These are phyloP conservation scores for Akanthomyces dipterigenus DNA, from an alignment of 2,329 filamentous ascomycete species.

Conservation along the genomic window DNA sequence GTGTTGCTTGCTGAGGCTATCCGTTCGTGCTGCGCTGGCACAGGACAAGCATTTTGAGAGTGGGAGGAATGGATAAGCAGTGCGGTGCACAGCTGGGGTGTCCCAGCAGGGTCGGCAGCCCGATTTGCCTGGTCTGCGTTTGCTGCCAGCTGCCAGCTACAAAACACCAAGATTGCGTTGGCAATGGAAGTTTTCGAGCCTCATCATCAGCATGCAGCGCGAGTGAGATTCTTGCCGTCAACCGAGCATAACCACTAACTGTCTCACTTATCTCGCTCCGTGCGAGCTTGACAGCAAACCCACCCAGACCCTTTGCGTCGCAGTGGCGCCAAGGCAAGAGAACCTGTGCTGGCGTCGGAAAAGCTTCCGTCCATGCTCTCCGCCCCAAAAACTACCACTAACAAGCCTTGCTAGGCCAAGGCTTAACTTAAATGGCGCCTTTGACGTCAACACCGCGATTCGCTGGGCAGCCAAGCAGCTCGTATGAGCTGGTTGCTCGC, in stretches of 20 bases:
- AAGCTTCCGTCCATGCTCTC: not conserved
- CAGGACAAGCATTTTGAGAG: not conserved
- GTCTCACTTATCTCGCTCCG: not conserved
- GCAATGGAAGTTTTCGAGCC: not conserved
- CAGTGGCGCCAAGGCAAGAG: not conserved
- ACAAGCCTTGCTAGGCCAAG: not conserved
- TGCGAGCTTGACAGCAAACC: not conserved
- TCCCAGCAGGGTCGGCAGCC: not conserved
- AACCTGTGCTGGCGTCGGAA: not conserved
- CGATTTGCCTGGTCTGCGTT: not conserved
- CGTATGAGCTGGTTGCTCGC: not conserved
- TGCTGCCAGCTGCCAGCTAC: not conserved
- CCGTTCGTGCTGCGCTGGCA: not conserved
- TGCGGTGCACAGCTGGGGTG: not conserved
- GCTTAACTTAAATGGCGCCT: not conserved
- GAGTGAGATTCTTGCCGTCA: too few relatives aligned
- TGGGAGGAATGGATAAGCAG: not conserved
- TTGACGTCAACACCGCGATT: conserved; percentile 3
- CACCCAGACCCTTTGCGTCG: not conserved
- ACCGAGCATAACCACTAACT: too few relatives aligned
- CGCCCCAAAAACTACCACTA: not conserved
- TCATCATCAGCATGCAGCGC: not conserved
- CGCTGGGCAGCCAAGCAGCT: not conserved
- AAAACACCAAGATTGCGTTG: not conserved
- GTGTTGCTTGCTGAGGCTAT: not conserved